These are phyloP conservation scores for Podila verticillata DNA, from an alignment of 192 early-diverging fungal species.

Conservation along the genomic window DNA sequence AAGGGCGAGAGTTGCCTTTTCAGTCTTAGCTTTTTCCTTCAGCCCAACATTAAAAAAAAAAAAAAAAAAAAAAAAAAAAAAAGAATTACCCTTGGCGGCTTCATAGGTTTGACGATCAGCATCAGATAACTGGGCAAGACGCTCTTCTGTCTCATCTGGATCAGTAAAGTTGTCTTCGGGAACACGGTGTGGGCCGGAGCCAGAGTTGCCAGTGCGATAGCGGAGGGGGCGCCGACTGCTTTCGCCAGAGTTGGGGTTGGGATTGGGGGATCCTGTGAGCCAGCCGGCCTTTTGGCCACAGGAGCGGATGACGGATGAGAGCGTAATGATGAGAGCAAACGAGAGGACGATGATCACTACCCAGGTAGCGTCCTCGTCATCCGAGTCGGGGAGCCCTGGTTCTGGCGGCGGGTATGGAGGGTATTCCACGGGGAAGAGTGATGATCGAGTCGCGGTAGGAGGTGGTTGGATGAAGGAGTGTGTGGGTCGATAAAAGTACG, in stretches of 20 bases:
- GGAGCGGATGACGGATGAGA: constrained; percentile 39
- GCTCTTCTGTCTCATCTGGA: constrained; percentile 25
- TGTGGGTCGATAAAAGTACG: not conserved
- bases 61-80: not conserved
- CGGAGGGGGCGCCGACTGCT: not conserved
- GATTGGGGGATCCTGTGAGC: constrained; percentile 18
- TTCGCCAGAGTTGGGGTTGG: not conserved
- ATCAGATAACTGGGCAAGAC: constrained; percentile 26
- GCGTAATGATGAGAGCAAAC: constrained; percentile 32
- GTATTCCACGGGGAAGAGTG: constrained; percentile 3
- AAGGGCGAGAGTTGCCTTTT: not conserved
- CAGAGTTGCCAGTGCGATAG: not conserved
- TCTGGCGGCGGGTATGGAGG: not conserved
- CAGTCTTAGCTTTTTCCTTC: too few relatives aligned
- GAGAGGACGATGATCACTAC: constrained; percentile 19
- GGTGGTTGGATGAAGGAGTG: not conserved
- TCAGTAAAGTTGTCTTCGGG: constrained; percentile 28
- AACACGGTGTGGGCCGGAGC: constrained; percentile 24
- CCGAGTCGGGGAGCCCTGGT: constrained; percentile 1
- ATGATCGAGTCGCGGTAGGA: not conserved
- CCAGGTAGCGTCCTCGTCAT: constrained; percentile 37
- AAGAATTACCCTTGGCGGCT: constrained; percentile 21
- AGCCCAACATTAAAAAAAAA: not conserved
- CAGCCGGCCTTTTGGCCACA: constrained; percentile 50
- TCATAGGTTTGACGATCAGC: constrained; percentile 35